Conservation (phyloP, 192 early-diverging fungal genomes). For the Rhizophlyctis rosea region DNA sequence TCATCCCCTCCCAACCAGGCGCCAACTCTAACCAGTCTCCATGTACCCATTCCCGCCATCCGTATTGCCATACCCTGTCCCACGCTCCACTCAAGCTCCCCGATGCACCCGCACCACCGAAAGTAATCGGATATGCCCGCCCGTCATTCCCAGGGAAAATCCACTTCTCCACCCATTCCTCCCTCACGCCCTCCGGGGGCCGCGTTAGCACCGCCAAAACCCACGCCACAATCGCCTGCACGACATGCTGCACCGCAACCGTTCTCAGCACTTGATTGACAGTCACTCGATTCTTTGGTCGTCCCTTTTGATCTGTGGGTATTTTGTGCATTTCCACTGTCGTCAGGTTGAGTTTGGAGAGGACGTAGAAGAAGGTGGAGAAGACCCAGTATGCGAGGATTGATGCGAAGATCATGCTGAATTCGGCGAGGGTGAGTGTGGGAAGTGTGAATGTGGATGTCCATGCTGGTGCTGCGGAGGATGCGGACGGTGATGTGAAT, state of each 20-base stretch:
- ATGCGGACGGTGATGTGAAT: too few species aligned
- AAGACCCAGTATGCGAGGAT: conserved; percentile 68
- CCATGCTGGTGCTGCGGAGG: too few species aligned
- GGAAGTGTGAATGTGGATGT: too few species aligned
- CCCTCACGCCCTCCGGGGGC: conserved; percentile 26
- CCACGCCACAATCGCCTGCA: conserved; percentile 54
- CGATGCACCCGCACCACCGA: too few species aligned
- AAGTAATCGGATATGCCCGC: too few species aligned
- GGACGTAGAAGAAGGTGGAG: conserved; percentile 60
- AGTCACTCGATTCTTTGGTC: conserved; percentile 64
- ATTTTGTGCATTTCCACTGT: conserved; percentile 70
- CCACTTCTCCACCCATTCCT: conserved; percentile 31
- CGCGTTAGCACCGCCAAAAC: conserved; percentile 33
- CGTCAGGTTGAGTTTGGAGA: conserved; percentile 55
- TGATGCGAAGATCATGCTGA: conserved; percentile 47
- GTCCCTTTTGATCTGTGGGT: conserved; percentile 49
- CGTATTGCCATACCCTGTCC: background rate
- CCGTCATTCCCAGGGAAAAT: too few species aligned
- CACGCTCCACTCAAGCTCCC: background rate
- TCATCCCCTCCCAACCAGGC: too few species aligned
- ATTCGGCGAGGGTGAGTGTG: conserved; percentile 4
- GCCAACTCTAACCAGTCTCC: too few species aligned
- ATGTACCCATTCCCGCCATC: conserved; percentile 15
- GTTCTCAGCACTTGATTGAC: conserved; percentile 57
- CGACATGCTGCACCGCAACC: conserved; percentile 65